These are phyloP conservation scores for Lentinula novae-zelandiae DNA, from an alignment of 1,284 basidiomycete species.

Conservation along the genomic window DNA sequence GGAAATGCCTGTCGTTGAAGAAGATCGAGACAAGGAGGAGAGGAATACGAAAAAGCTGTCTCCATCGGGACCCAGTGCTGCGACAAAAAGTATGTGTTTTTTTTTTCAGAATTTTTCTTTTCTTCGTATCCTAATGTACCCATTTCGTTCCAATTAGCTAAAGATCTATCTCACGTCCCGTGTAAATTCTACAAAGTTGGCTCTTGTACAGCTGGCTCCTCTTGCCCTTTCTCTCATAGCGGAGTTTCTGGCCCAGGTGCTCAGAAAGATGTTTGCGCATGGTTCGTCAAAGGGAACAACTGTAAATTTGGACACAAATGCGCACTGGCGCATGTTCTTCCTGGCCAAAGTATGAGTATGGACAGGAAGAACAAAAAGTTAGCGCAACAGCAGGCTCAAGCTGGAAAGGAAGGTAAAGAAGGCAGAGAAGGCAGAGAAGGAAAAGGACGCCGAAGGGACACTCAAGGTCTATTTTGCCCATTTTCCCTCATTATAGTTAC, in stretches of 20 bases:
- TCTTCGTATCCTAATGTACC: background rate
- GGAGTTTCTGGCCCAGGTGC: slow-evolving; percentile 62
- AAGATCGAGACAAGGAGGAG: slow-evolving; percentile 8
- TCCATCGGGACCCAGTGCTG: background rate
- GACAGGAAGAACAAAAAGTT: slow-evolving; percentile 98
- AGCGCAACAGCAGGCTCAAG: slow-evolving; percentile 69
- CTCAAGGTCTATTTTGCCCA: background rate
- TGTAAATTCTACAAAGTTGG: slow-evolving; percentile 98
- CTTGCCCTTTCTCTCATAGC: slow-evolving; percentile 90
- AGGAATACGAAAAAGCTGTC: slow-evolving; percentile 10
- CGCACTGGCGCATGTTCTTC: slow-evolving; percentile 89
- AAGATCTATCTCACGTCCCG: slow-evolving; percentile 94
- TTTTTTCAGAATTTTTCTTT: background rate
- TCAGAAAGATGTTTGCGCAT: slow-evolving; percentile 90
- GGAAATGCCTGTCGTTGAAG: background rate
- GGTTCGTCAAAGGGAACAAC: slow-evolving; percentile 87
- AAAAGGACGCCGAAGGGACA: slow-evolving; percentile 31
- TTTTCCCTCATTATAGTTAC: slow-evolving; percentile 37
- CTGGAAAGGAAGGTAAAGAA: slow-evolving; percentile 28
- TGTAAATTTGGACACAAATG: slow-evolving; percentile 99
- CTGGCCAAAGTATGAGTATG: slow-evolving; percentile 93
- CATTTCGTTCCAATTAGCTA: slow-evolving; percentile 48
- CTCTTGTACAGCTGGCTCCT: slow-evolving; percentile 90
- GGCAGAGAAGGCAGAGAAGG: slow-evolving; percentile 35
- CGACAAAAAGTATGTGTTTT: slow-evolving; percentile 10